Conservation (phyloP, 306 rosid genomes). For the Corylus americana region DNA sequence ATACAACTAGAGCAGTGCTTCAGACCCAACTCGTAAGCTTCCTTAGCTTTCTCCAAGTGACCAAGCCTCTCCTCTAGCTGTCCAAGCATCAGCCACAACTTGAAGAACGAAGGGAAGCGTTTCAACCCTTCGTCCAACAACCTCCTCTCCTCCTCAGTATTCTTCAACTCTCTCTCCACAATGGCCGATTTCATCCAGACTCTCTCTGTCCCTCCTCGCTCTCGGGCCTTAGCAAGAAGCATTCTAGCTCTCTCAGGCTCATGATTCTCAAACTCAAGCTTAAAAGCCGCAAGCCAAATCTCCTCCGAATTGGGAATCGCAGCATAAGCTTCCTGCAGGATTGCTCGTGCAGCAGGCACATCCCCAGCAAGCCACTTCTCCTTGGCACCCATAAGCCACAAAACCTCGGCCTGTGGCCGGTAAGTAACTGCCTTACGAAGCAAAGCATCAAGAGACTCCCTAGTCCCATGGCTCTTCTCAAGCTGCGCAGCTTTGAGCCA, state of each 20-base stretch:
- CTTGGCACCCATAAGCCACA: constrained; percentile 99
- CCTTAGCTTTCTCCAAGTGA: constrained; percentile 72
- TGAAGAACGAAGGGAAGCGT: constrained; percentile 74
- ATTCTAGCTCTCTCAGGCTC: constrained; percentile 95
- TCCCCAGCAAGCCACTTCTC: constrained; percentile 99
- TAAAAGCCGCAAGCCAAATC: constrained; percentile 94
- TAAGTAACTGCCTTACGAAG: constrained; percentile 85
- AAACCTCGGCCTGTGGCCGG: constrained; percentile 91
- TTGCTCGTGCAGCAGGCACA: constrained; percentile 82
- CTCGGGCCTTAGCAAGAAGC: constrained; percentile 90
- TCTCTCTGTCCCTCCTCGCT: constrained; percentile 88
- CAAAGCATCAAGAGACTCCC: constrained; percentile 87
- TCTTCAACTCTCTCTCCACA: constrained; percentile 87
- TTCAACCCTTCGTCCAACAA: constrained; percentile 79
- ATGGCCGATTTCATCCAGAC: constrained; percentile 97
- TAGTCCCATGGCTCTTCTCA: constrained; percentile 87
- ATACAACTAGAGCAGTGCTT: constrained; percentile 68
- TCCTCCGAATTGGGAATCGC: constrained; percentile 94
- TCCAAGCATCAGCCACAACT: constrained; percentile 94
- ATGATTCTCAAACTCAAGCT: constrained; percentile 88
- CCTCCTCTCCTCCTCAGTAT: constrained; percentile 68
- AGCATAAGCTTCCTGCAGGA: constrained; percentile 91
- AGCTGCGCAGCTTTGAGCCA: constrained; percentile 97
- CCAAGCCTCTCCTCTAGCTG: constrained; percentile 80
- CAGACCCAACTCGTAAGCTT: constrained; percentile 70